Percentiles rank a stretch among this genome's conserved stretches.
These are phyloP conservation scores for Geotrichum cucujoidarum DNA, from an alignment of 1,139 yeast species.

Conservation along the genomic window DNA sequence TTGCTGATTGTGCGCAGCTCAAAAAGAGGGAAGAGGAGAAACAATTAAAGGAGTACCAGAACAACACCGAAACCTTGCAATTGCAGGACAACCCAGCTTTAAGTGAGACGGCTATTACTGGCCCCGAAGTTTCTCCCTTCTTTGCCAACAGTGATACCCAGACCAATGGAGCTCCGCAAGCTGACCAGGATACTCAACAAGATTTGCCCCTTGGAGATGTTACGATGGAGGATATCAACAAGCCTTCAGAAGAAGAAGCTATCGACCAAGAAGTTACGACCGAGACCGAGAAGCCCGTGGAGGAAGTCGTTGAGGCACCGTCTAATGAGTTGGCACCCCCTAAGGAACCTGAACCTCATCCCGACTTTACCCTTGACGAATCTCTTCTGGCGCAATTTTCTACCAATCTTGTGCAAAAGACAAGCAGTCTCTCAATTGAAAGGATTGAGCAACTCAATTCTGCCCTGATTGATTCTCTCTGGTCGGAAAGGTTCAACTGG, in stretches of 20 bases:
- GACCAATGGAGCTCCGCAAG: background rate
- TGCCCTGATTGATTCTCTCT: conserved; percentile 63
- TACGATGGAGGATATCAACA: conserved; percentile 8
- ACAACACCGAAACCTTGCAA: background rate
- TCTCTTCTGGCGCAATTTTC: conserved; percentile 32
- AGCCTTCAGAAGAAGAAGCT: conserved; percentile 11
- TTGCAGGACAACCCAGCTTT: background rate
- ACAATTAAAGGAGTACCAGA: background rate
- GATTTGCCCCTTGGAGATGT: conserved; percentile 10
- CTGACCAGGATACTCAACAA: background rate
- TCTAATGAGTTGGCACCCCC: too few relatives aligned
- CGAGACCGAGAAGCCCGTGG: background rate
- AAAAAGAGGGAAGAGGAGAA: conserved; percentile 54
- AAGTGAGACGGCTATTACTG: background rate
- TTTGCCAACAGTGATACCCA: background rate
- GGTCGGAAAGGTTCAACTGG: conserved; percentile 66
- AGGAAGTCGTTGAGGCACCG: background rate
- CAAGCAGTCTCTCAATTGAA: conserved; percentile 59
- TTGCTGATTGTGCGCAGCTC: conserved; percentile 70
- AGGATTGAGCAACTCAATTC: conserved; percentile 71
- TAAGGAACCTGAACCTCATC: conserved; percentile 10
- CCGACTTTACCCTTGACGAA: conserved; percentile 33
- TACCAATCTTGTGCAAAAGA: conserved; percentile 36
- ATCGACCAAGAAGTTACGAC: background rate
- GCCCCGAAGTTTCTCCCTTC: background rate